Evolutionary conservation across 1,139 yeast genomes (phyloP).

Genomic region (Magnusiomyces clavatus): DNA sequence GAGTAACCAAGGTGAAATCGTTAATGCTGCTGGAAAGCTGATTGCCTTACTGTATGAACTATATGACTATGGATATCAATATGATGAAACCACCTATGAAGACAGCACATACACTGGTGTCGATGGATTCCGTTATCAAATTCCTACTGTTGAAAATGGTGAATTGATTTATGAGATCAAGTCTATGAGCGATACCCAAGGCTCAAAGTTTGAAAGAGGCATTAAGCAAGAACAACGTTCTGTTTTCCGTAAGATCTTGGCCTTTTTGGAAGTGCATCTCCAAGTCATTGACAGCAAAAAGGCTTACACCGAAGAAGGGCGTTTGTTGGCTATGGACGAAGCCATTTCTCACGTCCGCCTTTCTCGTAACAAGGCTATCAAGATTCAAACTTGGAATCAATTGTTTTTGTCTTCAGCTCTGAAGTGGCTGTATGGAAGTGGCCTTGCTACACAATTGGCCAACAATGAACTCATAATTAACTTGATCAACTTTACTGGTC

Average conservation of each 20-base stretch:
- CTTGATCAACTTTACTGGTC: slow-evolving; percentile 4
- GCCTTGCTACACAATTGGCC: slow-evolving; percentile 55
- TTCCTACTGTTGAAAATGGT: slow-evolving; percentile 55
- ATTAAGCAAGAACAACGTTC: slow-evolving; percentile 55
- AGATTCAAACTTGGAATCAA: slow-evolving; percentile 61
- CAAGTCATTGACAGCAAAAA: slow-evolving; percentile 1
- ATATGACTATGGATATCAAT: slow-evolving; percentile 39
- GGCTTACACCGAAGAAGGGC: slow-evolving; percentile 5
- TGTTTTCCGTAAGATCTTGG: slow-evolving; percentile 52
- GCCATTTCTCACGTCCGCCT: slow-evolving; percentile 51
- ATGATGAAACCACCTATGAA: slow-evolving; percentile 33
- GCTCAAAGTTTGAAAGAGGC: slow-evolving; percentile 38
- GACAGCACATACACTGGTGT: slow-evolving; percentile 32
- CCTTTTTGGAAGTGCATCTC: slow-evolving; percentile 29
- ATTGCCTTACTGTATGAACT: slow-evolving; percentile 57
- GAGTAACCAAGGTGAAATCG: slow-evolving; percentile 21
- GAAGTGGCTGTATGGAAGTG: slow-evolving; percentile 66
- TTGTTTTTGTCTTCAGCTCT: slow-evolving; percentile 54
- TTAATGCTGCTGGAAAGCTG: slow-evolving; percentile 49
- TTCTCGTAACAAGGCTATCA: slow-evolving; percentile 47
- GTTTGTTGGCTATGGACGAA: slow-evolving; percentile 4
- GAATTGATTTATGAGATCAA: slow-evolving; percentile 35
- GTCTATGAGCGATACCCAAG: slow-evolving; percentile 32
- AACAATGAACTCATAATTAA: slow-evolving; percentile 34
- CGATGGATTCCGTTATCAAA: slow-evolving; percentile 24